These are phyloP conservation scores for Spizellomyces punctatus DNA, from an alignment of 192 early-diverging fungal species.

Conservation along the genomic window DNA sequence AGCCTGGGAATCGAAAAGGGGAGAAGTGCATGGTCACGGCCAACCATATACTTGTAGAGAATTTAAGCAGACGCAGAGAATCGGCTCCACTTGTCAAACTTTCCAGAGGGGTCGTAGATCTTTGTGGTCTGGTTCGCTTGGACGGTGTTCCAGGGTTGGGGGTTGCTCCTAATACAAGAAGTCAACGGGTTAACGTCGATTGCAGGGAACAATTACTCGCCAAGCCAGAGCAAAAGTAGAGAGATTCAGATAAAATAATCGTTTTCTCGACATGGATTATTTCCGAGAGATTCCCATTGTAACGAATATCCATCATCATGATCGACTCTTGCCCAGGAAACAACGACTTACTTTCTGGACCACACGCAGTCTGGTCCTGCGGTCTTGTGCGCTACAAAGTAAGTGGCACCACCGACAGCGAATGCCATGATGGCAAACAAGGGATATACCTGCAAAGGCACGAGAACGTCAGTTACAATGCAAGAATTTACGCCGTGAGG, in stretches of 20 bases:
- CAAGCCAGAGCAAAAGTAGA: too few species aligned
- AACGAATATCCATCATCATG: neutral
- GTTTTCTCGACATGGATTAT: too few species aligned
- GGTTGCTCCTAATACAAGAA: constrained; percentile 19
- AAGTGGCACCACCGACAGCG: constrained; percentile 26
- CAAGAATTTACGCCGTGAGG: too few species aligned
- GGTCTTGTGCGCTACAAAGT: constrained; percentile 26
- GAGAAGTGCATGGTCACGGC: too few species aligned
- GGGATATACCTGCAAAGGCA: constrained; percentile 31
- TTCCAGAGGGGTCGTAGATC: constrained; percentile 25
- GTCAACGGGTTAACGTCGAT: too few species aligned
- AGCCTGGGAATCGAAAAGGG: too few species aligned
- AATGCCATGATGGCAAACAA: constrained; percentile 33
- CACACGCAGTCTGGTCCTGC: constrained; percentile 29
- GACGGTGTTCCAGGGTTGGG: constrained; percentile 36
- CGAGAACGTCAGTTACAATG: neutral
- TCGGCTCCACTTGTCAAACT: constrained; percentile 26
- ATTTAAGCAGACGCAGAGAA: neutral
- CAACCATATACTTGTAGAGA: too few species aligned
- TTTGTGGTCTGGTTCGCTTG: constrained; percentile 39
- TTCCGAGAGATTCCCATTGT: neutral
- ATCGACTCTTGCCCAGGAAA: neutral
- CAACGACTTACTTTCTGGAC: constrained; percentile 11
- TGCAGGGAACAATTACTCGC: too few species aligned
- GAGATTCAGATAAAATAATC: too few species aligned